phyloP scores from a whole-genome alignment of 306 rosid species.

The Bauhinia variegata region DNA sequence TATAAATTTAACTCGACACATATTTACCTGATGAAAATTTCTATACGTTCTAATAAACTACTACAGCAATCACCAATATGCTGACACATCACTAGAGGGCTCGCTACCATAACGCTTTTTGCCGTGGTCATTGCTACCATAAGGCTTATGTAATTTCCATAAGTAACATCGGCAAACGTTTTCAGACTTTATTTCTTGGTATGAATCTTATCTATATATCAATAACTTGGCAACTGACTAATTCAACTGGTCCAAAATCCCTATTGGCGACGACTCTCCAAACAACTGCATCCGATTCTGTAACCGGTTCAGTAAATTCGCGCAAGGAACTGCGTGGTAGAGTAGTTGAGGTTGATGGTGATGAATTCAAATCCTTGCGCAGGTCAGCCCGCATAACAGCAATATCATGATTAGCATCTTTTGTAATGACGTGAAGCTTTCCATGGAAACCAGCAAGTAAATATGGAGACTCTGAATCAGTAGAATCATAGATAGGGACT shows the following conservation, averaged over 20 bases:
- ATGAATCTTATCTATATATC: constrained; percentile 50
- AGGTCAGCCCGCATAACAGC: constrained; percentile 69
- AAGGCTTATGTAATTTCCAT: constrained; percentile 16
- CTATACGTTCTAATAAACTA: constrained; percentile 17
- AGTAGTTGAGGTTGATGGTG: constrained; percentile 46
- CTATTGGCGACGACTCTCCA: constrained; percentile 69
- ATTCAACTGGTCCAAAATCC: constrained; percentile 70
- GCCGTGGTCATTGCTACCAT: too few species aligned
- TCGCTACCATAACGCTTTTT: neutral
- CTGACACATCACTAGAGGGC: constrained; percentile 17
- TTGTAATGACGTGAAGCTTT: constrained; percentile 89
- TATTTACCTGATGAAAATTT: constrained; percentile 24
- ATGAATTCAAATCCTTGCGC: constrained; percentile 36
- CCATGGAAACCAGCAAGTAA: constrained; percentile 88
- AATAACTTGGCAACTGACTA: constrained; percentile 91
- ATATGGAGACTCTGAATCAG: constrained; percentile 89
- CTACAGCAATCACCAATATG: constrained; percentile 16
- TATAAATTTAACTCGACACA: neutral
- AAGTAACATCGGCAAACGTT: constrained; percentile 8
- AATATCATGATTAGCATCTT: constrained; percentile 68
- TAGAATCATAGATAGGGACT: constrained; percentile 76
- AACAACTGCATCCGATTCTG: constrained; percentile 62
- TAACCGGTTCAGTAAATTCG: constrained; percentile 43
- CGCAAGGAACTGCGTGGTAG: constrained; percentile 36
- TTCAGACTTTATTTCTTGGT: constrained; percentile 31